Base-by-base conservation (phyloP, 208 protist genomes). In the Porcisia hertigi region DNA sequence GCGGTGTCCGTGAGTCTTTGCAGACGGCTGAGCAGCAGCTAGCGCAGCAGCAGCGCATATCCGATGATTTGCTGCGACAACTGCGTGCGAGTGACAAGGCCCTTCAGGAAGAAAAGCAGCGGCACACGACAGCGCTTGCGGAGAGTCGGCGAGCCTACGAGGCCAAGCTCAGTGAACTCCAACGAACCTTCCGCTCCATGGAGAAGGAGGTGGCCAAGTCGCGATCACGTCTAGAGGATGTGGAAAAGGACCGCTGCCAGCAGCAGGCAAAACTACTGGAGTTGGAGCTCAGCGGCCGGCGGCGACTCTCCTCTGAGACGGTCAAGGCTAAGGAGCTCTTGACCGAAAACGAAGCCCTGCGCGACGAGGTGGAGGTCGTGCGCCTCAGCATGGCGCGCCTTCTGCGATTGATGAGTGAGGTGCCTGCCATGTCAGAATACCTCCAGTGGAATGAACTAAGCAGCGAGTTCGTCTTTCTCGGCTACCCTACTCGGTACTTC, bases 331-430 rank as follows among this genome's bases (percentile, higher is more conserved):
- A 80, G 55, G 69, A 49, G 30, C 69, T 90, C 53, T 41, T 57
- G 14, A 39, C 63, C 9, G 76, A 92, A 30, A 83, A 73, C n/a
- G 74, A 84, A 39, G 75, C 75, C 9, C 67, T 94, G 39, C 82
- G 80, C 55, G 86, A 90, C 64, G 85, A 93, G 62, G 82, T 93
- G 25, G 83, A 89, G 47, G 86, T 76, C 7, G 81, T 86, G 55
- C 91, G 82, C 53, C 74, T 92, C 7, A 95, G 93, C 75, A 88
- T 93, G 82, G 85, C 88, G 34, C 88, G 91, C 8, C 79, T 97
- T 76, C 82, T 97, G 73, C 85, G 80, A n/a, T 69, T 97, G 30
- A 78, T 97, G 60, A 74, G 79, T 8, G 81, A 92, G 63, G 88
- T 97, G n/a, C 93, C 93, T n/a, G 71, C 79, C 20, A 75, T 97